Evolutionary conservation across 108 stramenopile genomes (phyloP).

Genomic region (Skeletonema menzelii): DNA sequence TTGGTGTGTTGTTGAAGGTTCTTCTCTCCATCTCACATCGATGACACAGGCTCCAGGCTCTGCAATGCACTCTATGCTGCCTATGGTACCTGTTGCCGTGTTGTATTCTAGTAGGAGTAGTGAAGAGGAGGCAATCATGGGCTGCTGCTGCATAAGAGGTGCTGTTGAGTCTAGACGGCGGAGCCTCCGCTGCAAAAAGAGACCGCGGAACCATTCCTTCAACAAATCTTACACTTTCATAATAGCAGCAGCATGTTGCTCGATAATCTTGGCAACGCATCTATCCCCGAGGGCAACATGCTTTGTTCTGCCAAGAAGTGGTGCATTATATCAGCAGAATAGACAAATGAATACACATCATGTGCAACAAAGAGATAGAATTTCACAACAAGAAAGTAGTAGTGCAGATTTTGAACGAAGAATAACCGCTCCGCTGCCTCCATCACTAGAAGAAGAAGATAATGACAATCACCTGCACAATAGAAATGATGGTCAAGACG

Average conservation of each 20-base stretch:
- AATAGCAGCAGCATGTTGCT: background rate
- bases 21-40: too few relatives aligned
- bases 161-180: background rate
- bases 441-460: background rate
- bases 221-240: background rate
- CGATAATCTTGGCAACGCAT: background rate
- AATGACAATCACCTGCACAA: background rate
- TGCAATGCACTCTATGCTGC: too few relatives aligned
- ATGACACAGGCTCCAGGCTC: too few relatives aligned
- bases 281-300: background rate
- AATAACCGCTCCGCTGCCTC: background rate
- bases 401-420: background rate
- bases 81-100: too few relatives aligned
- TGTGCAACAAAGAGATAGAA: background rate
- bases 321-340: background rate
- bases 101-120: too few relatives aligned
- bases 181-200: background rate
- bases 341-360: background rate
- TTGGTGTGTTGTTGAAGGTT: too few relatives aligned
- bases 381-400: background rate
- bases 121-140: background rate
- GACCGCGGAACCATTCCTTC: background rate
- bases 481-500: background rate
- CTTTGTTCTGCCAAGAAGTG: background rate
- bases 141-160: background rate